Evolutionary conservation across 345 rosid species (phyloP), one percentile per base, ranked within the genome.

Genomic region (Brassica incana): DNA sequence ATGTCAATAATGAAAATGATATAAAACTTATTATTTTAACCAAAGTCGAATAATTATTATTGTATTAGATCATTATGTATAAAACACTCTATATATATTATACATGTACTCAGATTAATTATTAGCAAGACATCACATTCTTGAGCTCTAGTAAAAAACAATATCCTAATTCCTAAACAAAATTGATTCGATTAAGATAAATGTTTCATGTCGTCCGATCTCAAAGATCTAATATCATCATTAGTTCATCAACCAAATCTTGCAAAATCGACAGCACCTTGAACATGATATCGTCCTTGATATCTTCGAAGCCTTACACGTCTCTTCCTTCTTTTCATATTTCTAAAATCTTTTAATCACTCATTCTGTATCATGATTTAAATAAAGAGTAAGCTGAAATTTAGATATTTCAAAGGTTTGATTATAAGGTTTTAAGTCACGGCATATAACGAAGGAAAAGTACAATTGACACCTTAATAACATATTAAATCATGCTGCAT

Each of bases 231-330:
- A 23, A 23, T 25, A 45, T 7, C 60, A 69, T 69, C 20, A 69
- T 27, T 69, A 69, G 38, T 69, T 69, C 52, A 66, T 38, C 70
- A 38, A 66, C 70, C 52, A 66, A 35, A 65, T 36, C 52, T 38
- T 66, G 30, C 70, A 36, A 36, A 65, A 38, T 66, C 29, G 52
- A 18, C 30, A 18, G 8, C 29, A 18, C 30, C 52, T 66, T 18
- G 52, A 66, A 66, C 70, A 36, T 66, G 52, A 66, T 36, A 36
- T 66, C 52, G 4, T 36, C 36, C 15, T 18, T 36, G 70, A 36
- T 9, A 65, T 36, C 48, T 36, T 38, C 15, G 15, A 36, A 66
- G 52, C 30, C 15, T 16, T 10, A 38, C 70, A 36, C 70, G 70
- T 66, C 70, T 66, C 70, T 66, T 66, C 15, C 29, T 65, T 66